Percentiles rank a stretch among this genome's conserved stretches.
Evolutionary conservation across 148 eudicot species (phyloP).

Genomic region (Spergularia bocconei): DNA sequence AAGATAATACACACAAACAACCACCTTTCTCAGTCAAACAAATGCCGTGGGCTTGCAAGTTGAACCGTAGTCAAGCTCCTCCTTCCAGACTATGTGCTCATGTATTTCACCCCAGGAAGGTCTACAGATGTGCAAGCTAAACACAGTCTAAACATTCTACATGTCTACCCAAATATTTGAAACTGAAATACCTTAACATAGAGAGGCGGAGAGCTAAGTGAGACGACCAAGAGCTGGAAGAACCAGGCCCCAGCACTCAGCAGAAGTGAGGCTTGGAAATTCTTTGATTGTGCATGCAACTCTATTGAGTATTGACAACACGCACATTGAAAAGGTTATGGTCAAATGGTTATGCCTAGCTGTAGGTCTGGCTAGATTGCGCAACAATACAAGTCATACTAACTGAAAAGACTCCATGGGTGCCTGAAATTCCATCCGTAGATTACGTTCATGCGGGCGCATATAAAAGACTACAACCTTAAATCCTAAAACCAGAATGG

Average conservation of each 20-base stretch:
- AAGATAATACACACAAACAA: not conserved
- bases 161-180: not conserved
- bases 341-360: not conserved
- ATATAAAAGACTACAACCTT: not conserved
- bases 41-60: too few relatives aligned
- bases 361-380: not conserved
- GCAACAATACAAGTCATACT: not conserved
- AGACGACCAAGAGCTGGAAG: not conserved
- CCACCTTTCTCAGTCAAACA: too few relatives aligned
- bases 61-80: too few relatives aligned
- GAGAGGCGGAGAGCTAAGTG: not conserved
- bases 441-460: not conserved
- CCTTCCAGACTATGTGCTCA: too few relatives aligned
- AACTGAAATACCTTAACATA: not conserved
- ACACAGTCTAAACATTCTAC: not conserved
- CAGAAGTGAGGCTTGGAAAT: not conserved
- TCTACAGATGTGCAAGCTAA: not conserved
- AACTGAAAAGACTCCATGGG: not conserved
- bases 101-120: not conserved
- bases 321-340: not conserved
- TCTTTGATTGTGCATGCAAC: not conserved
- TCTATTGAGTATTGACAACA: constrained; percentile 2
- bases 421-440: not conserved
- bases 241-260: not conserved
- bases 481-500: not conserved